Evolutionary conservation across 202 grass and related monocot genomes (phyloP).

Genomic region (Musa balbisiana): DNA sequence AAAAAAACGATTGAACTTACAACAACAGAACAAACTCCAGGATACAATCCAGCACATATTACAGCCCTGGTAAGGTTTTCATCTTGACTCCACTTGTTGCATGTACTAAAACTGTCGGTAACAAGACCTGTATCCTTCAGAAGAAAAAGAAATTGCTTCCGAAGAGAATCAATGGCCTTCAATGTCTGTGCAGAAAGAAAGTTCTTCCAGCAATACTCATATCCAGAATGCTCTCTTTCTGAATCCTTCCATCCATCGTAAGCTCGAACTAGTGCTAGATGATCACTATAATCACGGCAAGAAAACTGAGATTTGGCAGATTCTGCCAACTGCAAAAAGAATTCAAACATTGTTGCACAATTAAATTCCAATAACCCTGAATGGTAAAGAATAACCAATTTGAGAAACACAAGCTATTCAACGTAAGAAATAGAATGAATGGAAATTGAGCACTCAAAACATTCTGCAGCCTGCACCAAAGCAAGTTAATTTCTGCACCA

Average conservation of each 20-base stretch:
- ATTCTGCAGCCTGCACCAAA: neutral
- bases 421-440: neutral
- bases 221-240: conserved; percentile 88
- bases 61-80: conserved; percentile 77
- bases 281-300: conserved; percentile 77
- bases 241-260: conserved; percentile 93
- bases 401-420: neutral
- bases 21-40: conserved; percentile 94
- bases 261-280: conserved; percentile 79
- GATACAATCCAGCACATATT: conserved; percentile 95
- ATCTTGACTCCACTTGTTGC: conserved; percentile 90
- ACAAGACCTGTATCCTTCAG: conserved; percentile 83
- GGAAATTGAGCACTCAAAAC: neutral
- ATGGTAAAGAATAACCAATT: neutral
- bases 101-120: conserved; percentile 53
- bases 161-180: conserved; percentile 85
- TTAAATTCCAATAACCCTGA: neutral
- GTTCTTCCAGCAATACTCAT: conserved; percentile 98
- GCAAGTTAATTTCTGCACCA: neutral
- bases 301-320: conserved; percentile 93
- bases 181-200: conserved; percentile 90
- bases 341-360: neutral
- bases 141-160: conserved; percentile 81
- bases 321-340: conserved; percentile 68
- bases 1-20: conserved; percentile 31